phyloP scores from a whole-genome alignment of 2,329 filamentous ascomycete species.

The Seiridium cupressi region DNA sequence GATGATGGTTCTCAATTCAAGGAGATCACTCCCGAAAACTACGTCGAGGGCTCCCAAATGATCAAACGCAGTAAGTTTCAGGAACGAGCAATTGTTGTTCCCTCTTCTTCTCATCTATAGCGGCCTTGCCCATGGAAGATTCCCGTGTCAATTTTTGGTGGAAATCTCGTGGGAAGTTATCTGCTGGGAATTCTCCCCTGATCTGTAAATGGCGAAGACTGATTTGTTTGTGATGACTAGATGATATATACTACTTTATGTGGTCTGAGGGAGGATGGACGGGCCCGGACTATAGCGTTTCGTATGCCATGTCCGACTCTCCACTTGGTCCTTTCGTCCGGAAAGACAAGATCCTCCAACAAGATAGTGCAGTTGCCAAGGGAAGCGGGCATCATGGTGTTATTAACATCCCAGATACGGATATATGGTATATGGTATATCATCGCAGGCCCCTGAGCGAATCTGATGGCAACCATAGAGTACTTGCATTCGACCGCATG shows the following conservation, averaged over 20 bases:
- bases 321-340: constrained; percentile 40
- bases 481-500: constrained; percentile 46
- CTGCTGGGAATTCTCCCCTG: no score
- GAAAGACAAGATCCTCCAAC: constrained; percentile 33
- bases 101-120: no score
- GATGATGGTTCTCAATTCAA: constrained; percentile 35
- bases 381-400: constrained; percentile 41
- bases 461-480: constrained; percentile 42
- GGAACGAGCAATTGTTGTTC: no score
- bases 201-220: no score
- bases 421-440: constrained; percentile 44
- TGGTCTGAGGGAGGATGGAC: constrained; percentile 45
- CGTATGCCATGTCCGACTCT: constrained; percentile 37
- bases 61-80: constrained; percentile 30
- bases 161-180: no score
- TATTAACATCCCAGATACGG: constrained; percentile 32
- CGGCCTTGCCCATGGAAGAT: no score
- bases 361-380: constrained; percentile 29
- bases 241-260: constrained; percentile 40
- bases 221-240: no score
- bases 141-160: no score
- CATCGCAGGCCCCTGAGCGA: constrained; percentile 44
- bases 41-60: constrained; percentile 43
- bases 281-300: constrained; percentile 43
- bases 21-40: constrained; percentile 45